phyloP scores from a whole-genome alignment of 1,139 yeast species.

The Diutina catenulata region DNA sequence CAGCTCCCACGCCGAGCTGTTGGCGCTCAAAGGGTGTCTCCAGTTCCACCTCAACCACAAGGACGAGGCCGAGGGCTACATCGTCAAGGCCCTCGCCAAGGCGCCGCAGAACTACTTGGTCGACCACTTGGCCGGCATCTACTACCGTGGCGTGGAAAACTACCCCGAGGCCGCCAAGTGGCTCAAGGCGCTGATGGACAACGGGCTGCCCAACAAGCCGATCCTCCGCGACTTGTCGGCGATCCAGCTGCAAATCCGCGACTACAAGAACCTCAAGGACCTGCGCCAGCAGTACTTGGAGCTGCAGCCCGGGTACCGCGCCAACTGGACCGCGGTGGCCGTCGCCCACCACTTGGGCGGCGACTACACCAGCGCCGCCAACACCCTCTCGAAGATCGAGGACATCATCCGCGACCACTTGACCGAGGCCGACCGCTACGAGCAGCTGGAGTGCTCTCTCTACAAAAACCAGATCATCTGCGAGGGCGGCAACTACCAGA shows the following conservation, averaged over 20 bases:
- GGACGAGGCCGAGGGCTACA: conserved; percentile 53
- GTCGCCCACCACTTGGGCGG: conserved; percentile 71
- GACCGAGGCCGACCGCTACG: conserved; percentile 55
- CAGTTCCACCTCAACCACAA: conserved; percentile 40
- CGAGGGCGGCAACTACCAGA: conserved; percentile 49
- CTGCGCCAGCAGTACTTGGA: conserved; percentile 65
- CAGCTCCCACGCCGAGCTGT: conserved; percentile 66
- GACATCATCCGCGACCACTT: conserved; percentile 57
- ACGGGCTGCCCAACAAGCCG: conserved; percentile 70
- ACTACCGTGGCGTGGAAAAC: conserved; percentile 57
- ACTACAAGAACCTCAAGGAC: conserved; percentile 47
- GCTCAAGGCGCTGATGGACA: conserved; percentile 65
- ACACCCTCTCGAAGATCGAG: conserved; percentile 66
- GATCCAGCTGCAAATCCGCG: conserved; percentile 71
- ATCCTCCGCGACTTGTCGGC: conserved; percentile 75
- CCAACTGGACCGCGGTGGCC: conserved; percentile 88
- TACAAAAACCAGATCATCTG: conserved; percentile 61
- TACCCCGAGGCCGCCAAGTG: conserved; percentile 73
- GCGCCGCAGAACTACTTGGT: conserved; percentile 54
- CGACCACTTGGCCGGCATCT: conserved; percentile 80
- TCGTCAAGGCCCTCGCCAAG: conserved; percentile 48
- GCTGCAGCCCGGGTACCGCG: conserved; percentile 72
- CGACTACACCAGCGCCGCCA: conserved; percentile 57
- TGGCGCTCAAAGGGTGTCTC: conserved; percentile 76
- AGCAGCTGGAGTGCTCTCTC: conserved; percentile 69